Evolutionary conservation across 176 grass and related monocot species (phyloP).

Genomic region (Oryza meyeriana): DNA sequence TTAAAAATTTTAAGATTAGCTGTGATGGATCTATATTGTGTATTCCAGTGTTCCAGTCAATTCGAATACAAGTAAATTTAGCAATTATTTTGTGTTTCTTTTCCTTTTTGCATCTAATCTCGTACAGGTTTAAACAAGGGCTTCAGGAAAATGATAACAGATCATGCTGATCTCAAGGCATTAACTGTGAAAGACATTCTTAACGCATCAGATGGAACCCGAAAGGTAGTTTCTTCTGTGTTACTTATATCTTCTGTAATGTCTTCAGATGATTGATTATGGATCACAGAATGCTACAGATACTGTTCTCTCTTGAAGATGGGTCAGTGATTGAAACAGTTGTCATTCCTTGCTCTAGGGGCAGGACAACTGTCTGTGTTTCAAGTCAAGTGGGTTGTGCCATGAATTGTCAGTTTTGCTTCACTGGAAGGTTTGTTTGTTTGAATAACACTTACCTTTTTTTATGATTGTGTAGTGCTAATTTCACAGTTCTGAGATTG

Average conservation of each 20-base stretch:
- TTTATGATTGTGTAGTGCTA: background rate
- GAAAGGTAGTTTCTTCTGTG: slow-evolving; percentile 59
- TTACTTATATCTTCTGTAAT: slow-evolving; percentile 14
- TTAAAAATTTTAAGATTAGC: background rate
- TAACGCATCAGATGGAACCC: slow-evolving; percentile 77
- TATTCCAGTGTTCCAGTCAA: background rate
- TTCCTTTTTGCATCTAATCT: background rate
- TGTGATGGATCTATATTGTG: background rate
- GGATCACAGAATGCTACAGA: slow-evolving; percentile 80
- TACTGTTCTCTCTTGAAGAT: slow-evolving; percentile 86
- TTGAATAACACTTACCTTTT: background rate
- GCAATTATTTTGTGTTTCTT: slow-evolving; percentile 3
- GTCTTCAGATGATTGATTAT: slow-evolving; percentile 56
- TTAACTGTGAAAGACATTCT: slow-evolving; percentile 77
- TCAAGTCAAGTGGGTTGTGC: slow-evolving; percentile 98
- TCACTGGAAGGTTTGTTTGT: slow-evolving; percentile 72
- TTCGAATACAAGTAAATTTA: slow-evolving; percentile 1
- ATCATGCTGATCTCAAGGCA: slow-evolving; percentile 69
- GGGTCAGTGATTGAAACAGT: slow-evolving; percentile 86
- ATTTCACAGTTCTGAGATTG: background rate
- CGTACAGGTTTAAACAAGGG: slow-evolving; percentile 86
- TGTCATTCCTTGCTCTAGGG: slow-evolving; percentile 72
- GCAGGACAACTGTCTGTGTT: slow-evolving; percentile 88
- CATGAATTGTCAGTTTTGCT: slow-evolving; percentile 99
- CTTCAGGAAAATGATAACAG: slow-evolving; percentile 78